phyloP scores from a whole-genome alignment of 768 basidiomycete genomes.

The Crucibulum laeve region DNA sequence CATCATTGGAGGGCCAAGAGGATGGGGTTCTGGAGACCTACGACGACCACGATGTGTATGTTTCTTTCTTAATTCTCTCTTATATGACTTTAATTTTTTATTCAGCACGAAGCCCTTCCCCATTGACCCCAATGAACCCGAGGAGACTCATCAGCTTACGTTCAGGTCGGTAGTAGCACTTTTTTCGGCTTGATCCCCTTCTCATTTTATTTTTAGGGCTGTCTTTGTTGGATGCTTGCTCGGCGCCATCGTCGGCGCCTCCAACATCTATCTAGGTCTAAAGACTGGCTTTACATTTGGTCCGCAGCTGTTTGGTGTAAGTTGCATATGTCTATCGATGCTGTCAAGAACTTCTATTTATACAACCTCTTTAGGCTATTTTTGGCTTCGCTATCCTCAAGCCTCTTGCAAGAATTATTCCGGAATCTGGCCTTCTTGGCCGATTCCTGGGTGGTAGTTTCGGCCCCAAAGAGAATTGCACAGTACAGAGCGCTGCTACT shows the following conservation, averaged over 20 bases:
- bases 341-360: not conserved
- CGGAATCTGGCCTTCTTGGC: slow-evolving; percentile 40
- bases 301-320: slow-evolving; percentile 54
- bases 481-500: slow-evolving; percentile 55
- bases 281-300: slow-evolving; percentile 70
- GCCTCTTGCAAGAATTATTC: slow-evolving; percentile 44
- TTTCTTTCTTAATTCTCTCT: slow-evolving; percentile 4
- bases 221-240: slow-evolving; percentile 46
- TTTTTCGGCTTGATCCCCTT: slow-evolving; percentile 1
- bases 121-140: slow-evolving; percentile 38
- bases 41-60: slow-evolving; percentile 36
- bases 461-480: slow-evolving; percentile 66
- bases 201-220: slow-evolving; percentile 24
- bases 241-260: slow-evolving; percentile 53
- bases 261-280: slow-evolving; percentile 64
- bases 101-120: slow-evolving; percentile 48
- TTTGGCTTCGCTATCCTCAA: slow-evolving; percentile 62
- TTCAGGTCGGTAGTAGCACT: slow-evolving; percentile 25
- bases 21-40: slow-evolving; percentile 18
- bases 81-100: not conserved
- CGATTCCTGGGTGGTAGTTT: slow-evolving; percentile 50
- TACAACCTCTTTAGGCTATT: slow-evolving; percentile 29
- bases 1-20: slow-evolving; percentile 15
- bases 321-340: slow-evolving; percentile 10
- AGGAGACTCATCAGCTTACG: slow-evolving; percentile 50